Evolutionary conservation across 345 rosid genomes (phyloP).

Genomic region (Syzygium aqueum): DNA sequence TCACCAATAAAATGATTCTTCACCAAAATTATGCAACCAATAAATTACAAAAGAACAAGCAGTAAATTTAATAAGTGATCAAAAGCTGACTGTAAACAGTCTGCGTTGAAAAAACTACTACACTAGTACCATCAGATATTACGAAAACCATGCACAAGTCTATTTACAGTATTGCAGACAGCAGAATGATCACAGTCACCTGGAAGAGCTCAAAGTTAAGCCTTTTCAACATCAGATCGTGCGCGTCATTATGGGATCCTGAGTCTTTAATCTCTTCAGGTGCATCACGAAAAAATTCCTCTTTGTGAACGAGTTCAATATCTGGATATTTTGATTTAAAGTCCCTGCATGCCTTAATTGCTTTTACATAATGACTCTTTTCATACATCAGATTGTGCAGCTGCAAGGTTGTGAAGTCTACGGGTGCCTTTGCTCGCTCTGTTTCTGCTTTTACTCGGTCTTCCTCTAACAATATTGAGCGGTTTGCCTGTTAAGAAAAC

Average conservation of each 20-base stretch:
- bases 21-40: not conserved
- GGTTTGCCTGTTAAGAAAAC: conserved; percentile 44
- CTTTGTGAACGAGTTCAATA: conserved; percentile 79
- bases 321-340: conserved; percentile 76
- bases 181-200: conserved; percentile 29
- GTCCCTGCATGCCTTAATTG: conserved; percentile 69
- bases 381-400: conserved; percentile 88
- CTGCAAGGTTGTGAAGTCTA: conserved; percentile 72
- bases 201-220: conserved; percentile 84
- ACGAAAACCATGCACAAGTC: not conserved
- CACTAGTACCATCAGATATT: not conserved
- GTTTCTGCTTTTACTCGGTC: conserved; percentile 63
- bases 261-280: conserved; percentile 61
- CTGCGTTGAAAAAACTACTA: not conserved
- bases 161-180: not conserved
- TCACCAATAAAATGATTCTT: not conserved
- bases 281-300: conserved; percentile 60
- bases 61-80: not conserved
- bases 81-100: not conserved
- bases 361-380: conserved; percentile 83
- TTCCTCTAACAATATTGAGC: conserved; percentile 65
- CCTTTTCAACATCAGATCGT: conserved; percentile 79
- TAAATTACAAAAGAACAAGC: not conserved
- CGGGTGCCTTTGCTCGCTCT: conserved; percentile 64
- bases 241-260: conserved; percentile 40